Evolutionary conservation across 2,329 filamentous ascomycete genomes (phyloP).

Genomic region (Alternaria sp.): DNA sequence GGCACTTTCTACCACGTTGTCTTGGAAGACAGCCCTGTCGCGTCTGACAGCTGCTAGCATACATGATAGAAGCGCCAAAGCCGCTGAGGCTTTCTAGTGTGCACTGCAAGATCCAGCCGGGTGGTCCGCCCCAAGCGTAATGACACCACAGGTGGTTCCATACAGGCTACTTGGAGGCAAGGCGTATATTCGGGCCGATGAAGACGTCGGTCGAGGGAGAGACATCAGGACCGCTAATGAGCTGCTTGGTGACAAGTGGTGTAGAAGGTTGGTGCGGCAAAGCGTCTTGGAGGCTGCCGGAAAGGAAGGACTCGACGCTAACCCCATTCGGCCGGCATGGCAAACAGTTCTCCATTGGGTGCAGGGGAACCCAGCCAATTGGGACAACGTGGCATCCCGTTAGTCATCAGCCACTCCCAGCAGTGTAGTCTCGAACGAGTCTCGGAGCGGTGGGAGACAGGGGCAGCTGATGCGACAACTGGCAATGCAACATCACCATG

Average conservation of each 20-base stretch:
- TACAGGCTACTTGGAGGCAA: conserved; percentile 4
- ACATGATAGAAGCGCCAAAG: conserved; percentile 13
- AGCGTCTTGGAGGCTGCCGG: conserved; percentile 1
- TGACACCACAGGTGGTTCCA: conserved; percentile 14
- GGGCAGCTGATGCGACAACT: background rate
- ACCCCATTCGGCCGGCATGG: background rate
- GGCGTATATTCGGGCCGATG: conserved; percentile 6
- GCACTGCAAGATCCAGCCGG: conserved; percentile 9
- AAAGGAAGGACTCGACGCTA: background rate
- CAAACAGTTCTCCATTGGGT: background rate
- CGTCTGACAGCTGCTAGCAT: background rate
- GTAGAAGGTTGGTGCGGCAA: background rate
- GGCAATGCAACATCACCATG: background rate
- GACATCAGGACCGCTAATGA: conserved; percentile 8
- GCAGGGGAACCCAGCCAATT: conserved; percentile 17
- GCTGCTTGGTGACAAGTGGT: conserved; percentile 2
- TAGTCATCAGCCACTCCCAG: background rate
- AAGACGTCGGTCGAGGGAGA: conserved; percentile 9
- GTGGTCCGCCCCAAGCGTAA: conserved; percentile 6
- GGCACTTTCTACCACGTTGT: background rate
- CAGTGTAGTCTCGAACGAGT: background rate
- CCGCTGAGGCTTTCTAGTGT: conserved; percentile 9
- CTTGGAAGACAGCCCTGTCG: background rate
- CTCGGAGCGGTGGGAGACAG: background rate
- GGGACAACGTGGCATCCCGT: conserved; percentile 12